These are phyloP conservation scores for Penicillium janthinellum DNA, from an alignment of 2,329 filamentous ascomycete species.

Conservation along the genomic window DNA sequence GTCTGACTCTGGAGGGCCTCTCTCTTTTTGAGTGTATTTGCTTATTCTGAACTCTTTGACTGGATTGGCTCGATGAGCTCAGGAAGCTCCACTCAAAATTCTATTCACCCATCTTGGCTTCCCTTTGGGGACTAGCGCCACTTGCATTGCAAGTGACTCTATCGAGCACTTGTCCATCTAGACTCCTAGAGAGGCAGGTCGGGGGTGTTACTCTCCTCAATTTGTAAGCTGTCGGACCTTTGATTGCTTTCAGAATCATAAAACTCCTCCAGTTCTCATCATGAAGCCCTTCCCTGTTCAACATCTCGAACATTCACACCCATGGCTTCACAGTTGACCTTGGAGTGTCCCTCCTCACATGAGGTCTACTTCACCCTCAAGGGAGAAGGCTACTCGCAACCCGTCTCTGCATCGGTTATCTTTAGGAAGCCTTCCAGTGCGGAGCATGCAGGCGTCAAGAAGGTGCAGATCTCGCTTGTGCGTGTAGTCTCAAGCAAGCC, in stretches of 20 bases:
- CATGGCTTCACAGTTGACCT: slow-evolving; percentile 5
- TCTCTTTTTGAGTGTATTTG: neutral
- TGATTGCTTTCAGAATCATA: neutral
- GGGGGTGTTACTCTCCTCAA: neutral
- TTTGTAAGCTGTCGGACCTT: neutral
- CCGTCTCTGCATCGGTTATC: slow-evolving; percentile 8
- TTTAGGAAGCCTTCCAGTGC: neutral
- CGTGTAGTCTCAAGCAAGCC: slow-evolving; percentile 1
- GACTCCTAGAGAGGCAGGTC: neutral
- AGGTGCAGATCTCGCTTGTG: slow-evolving; percentile 2
- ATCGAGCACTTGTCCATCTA: neutral
- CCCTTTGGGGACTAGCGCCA: slow-evolving; percentile 7
- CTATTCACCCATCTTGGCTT: slow-evolving; percentile 10
- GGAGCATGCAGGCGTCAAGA: neutral
- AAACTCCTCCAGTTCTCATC: neutral
- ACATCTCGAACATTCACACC: neutral
- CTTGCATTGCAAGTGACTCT: neutral
- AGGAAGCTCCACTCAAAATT: neutral
- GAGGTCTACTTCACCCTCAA: slow-evolving; percentile 15
- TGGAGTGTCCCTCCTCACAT: slow-evolving; percentile 12
- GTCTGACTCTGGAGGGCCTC: neutral
- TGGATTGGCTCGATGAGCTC: neutral
- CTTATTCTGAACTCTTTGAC: neutral
- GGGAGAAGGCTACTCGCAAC: slow-evolving; percentile 14
- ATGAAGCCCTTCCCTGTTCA: neutral